Evolutionary conservation across 345 rosid species (phyloP).

Genomic region (Clausena lansium): DNA sequence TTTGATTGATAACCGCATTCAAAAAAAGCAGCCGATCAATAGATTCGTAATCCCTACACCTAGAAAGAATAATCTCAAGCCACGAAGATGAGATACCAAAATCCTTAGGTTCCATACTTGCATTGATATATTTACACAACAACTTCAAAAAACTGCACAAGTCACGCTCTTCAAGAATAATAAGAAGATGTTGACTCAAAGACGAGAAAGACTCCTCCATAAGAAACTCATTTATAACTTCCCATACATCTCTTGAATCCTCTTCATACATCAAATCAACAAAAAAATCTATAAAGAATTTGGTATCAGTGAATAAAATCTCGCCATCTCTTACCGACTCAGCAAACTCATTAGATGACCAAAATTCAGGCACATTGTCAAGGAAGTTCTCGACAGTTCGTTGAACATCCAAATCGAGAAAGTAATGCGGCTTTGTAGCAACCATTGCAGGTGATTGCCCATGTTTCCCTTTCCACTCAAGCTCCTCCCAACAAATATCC

Average conservation of each 20-base stretch:
- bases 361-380: conserved; percentile 81
- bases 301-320: conserved; percentile 55
- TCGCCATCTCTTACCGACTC: conserved; percentile 80
- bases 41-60: conserved; percentile 38
- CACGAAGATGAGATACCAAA: conserved; percentile 44
- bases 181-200: conserved; percentile 69
- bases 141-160: conserved; percentile 50
- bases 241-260: conserved; percentile 70
- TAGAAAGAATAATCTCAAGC: conserved; percentile 59
- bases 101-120: conserved; percentile 24
- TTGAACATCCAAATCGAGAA: conserved; percentile 82
- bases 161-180: conserved; percentile 62
- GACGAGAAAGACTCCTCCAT: conserved; percentile 57
- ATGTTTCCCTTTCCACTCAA: conserved; percentile 91
- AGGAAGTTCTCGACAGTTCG: conserved; percentile 74
- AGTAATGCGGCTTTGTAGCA: conserved; percentile 92
- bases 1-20: conserved; percentile 60
- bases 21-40: conserved; percentile 65
- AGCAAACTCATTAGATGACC: conserved; percentile 84
- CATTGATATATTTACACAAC: conserved; percentile 37
- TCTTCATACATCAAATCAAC: conserved; percentile 63
- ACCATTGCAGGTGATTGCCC: conserved; percentile 97
- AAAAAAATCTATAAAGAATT: conserved; percentile 67
- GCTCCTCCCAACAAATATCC: conserved; percentile 96
- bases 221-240: conserved; percentile 61